A percentile compares a stretch with the other conserved stretches of the same genome.
Evolutionary conservation across 106 monocot genomes (phyloP).

Genomic region (Acorus calamus): DNA sequence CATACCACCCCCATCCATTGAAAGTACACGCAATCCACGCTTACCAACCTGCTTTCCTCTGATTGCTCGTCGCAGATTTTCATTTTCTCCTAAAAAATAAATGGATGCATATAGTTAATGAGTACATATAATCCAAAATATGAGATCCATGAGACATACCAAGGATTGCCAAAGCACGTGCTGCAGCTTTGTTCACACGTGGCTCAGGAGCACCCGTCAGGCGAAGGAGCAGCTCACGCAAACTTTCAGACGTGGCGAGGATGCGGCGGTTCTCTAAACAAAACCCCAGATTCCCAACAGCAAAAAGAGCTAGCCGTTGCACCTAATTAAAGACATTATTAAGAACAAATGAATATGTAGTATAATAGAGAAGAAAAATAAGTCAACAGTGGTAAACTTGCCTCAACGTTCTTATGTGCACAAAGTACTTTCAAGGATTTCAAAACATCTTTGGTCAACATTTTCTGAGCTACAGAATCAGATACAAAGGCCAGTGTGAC

Average conservation of each 20-base stretch:
- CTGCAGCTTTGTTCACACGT: constrained; percentile 76
- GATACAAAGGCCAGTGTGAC: constrained; percentile 78
- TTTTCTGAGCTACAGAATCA: constrained; percentile 90
- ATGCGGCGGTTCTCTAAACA: constrained; percentile 77
- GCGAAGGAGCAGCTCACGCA: constrained; percentile 76
- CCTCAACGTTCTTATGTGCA: constrained; percentile 78
- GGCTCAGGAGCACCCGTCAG: constrained; percentile 42
- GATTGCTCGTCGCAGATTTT: constrained; percentile 73
- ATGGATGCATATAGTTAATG: not conserved
- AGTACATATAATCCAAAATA: not conserved
- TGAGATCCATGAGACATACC: constrained; percentile 30
- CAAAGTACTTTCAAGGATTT: constrained; percentile 83
- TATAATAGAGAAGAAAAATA: constrained; percentile 2
- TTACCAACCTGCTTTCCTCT: constrained; percentile 65
- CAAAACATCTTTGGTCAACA: constrained; percentile 83
- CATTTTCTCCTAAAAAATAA: constrained; percentile 72
- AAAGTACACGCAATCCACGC: constrained; percentile 75
- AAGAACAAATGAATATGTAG: not conserved
- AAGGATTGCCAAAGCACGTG: constrained; percentile 97
- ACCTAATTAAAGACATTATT: constrained; percentile 43
- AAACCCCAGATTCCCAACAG: constrained; percentile 91
- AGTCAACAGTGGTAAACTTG: constrained; percentile 5
- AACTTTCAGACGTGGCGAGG: constrained; percentile 70
- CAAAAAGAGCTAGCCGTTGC: constrained; percentile 76
- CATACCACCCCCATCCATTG: constrained; percentile 99